Evolutionary conservation across 1,284 basidiomycete genomes (phyloP), one percentile per base, ranked within the genome.

Genomic region (Marasmius fiardii): DNA sequence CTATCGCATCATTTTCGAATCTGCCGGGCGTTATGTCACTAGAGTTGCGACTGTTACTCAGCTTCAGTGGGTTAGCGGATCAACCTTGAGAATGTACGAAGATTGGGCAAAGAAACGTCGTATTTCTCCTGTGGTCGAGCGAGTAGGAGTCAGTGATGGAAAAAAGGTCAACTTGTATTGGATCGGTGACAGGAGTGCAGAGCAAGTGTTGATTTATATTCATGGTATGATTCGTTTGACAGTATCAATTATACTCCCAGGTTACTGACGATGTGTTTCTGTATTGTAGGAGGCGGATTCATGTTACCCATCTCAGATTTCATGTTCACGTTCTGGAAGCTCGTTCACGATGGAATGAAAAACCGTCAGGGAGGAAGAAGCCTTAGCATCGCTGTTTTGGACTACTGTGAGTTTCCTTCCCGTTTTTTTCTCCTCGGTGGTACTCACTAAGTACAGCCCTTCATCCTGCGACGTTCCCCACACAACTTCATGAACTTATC

Each of bases 211-310:
- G 20, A 24, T 57, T n/a, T 53, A 50, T 18, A 24, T 53, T 41
- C 56, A 44, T 23, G 55, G 55, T 53, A 18, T n/a, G 45, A 53
- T 11, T 16, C 16, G 21, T 20, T 24, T 18, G 6, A 23, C 18
- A 18, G 8, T 18, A 26, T 47, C 34, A 2, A 24, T 16, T 7
- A 5, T 31, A 21, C 21, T 18, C 16, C 24, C 33, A 45, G 4
- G 43, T 20, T 11, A 14, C 11, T 48, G 31, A 33, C 18, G 5
- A 37, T 37, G 35, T 5, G n/a, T 12, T 37, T 11, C 35, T 4
- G 1, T 12, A 35, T 23, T 24, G 8, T 33, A 59, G 58, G 58
- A 11, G 58, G 58, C 24, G 58, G 54, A 4, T 59, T 51, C 26
- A 31, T 59, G 45, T 7, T 23, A 39, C 51, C 58, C 33, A 16